Percentiles rank a stretch among this genome's conserved stretches.
Evolutionary conservation across 2,329 filamentous ascomycete genomes (phyloP).

Genomic region (Pestalotiopsis sp.): DNA sequence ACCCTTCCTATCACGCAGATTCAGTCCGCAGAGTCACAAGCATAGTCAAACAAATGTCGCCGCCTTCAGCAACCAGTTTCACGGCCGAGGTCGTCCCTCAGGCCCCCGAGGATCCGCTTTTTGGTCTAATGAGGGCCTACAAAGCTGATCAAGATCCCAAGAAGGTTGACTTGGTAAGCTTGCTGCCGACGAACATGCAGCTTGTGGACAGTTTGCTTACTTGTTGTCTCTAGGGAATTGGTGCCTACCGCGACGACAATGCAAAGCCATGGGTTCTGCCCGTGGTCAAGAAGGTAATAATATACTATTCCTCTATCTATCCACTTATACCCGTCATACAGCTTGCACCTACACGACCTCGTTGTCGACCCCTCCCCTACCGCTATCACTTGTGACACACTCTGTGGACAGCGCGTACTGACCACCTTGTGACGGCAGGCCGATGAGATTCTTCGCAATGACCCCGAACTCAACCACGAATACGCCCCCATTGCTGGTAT

Average conservation of each 20-base stretch:
- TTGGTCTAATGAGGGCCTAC: slow-evolving; percentile 88
- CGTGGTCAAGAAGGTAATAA: slow-evolving; percentile 87
- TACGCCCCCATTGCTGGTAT: slow-evolving; percentile 96
- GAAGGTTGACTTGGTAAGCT: slow-evolving; percentile 87
- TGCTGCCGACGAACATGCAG: slow-evolving; percentile 12
- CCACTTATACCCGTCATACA: slow-evolving; percentile 11
- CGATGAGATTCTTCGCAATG: slow-evolving; percentile 83
- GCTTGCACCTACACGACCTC: background rate
- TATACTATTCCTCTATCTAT: background rate
- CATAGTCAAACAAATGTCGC: slow-evolving; percentile 72
- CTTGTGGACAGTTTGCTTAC: slow-evolving; percentile 14
- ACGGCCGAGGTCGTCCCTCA: slow-evolving; percentile 77
- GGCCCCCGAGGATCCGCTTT: slow-evolving; percentile 93
- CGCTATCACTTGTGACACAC: background rate
- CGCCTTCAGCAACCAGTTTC: slow-evolving; percentile 67
- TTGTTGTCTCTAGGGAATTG: slow-evolving; percentile 60
- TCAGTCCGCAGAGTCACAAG: slow-evolving; percentile 56
- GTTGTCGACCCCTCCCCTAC: background rate
- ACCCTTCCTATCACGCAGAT: slow-evolving; percentile 46
- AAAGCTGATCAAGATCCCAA: slow-evolving; percentile 73
- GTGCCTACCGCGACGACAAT: slow-evolving; percentile 91
- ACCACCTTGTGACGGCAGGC: slow-evolving; percentile 59
- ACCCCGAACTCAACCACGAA: slow-evolving; percentile 94
- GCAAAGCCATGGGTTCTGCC: slow-evolving; percentile 97
- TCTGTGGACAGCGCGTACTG: background rate